These are phyloP conservation scores for Globomyces pollinis-pini DNA, from an alignment of 192 early-diverging fungal species.

Conservation along the genomic window DNA sequence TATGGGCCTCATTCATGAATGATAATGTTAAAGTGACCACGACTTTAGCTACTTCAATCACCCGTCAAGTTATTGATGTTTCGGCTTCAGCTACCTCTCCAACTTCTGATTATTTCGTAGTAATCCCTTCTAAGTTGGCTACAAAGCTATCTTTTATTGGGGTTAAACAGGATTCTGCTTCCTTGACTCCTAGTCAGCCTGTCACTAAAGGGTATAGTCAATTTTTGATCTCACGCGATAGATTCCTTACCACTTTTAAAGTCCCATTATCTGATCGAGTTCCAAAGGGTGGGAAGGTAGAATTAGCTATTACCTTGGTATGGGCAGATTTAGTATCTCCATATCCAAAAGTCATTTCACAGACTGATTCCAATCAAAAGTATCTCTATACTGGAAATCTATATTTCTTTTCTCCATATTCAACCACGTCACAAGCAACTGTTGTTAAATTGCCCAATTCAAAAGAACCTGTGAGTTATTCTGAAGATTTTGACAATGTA, in stretches of 20 bases:
- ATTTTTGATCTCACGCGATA: no score
- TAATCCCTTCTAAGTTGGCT: no score
- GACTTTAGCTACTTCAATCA: neutral
- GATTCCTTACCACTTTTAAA: no score
- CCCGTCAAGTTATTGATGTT: neutral
- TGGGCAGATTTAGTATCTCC: slow-evolving; percentile 29
- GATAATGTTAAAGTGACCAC: slow-evolving; percentile 3
- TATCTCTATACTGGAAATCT: slow-evolving; percentile 54
- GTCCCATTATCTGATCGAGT: no score
- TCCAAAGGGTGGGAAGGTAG: slow-evolving; percentile 13
- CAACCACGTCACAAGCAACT: slow-evolving; percentile 65
- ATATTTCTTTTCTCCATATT: slow-evolving; percentile 61
- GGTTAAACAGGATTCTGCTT: no score
- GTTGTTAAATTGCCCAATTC: slow-evolving; percentile 53
- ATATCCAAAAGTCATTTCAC: slow-evolving; percentile 39
- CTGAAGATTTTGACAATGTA: slow-evolving; percentile 15
- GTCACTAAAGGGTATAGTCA: no score
- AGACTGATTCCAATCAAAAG: slow-evolving; percentile 55
- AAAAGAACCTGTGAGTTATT: neutral
- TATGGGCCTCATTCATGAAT: no score
- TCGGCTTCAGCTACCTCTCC: neutral
- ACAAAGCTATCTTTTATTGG: no score
- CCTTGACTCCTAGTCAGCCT: no score
- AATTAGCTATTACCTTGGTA: slow-evolving; percentile 19
- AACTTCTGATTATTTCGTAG: no score